Base-by-base conservation (phyloP, 73 alveolate genomes). In the Breviolum minutum region DNA sequence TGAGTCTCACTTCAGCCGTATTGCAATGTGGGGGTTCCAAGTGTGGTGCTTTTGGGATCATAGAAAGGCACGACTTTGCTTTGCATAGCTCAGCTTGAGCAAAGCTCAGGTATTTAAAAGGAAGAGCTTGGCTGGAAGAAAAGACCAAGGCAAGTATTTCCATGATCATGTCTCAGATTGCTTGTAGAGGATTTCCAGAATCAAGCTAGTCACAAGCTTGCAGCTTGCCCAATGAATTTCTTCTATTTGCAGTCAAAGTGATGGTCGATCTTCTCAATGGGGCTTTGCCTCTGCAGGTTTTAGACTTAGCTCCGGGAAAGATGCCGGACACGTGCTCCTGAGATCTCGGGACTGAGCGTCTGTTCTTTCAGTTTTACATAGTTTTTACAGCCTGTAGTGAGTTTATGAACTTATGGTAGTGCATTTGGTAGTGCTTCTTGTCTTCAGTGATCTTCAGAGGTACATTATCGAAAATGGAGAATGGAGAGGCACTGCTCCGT, bases 1-100 rank as follows among this genome's bases (percentile, higher is more conserved):
- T 48, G 97, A 91, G 97, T 63, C 97, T 76, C 97, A 91, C 97
- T 91, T 91, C 89, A 91, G 97, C 80, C 97, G 97, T 79, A 76
- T 91, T 20, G 87, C 97, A 54, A 91, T 91, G 97, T 26, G 10
- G 20, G 29, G 77, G 70, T 14, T 64, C 93, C 22, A 19, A 61
- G 76, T 17, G 22, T 22, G 32, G 19, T 10, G 19, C 81, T 20
- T 71, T 30, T 20, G 0, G 32, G 54, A 40, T n/a, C n/a, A 40
- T 40, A 40, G 54, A 40, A 29, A 8, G 60, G 61, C 63, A n/a
- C 61, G 29, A 19, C n/a, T n/a, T 13, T 29, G 27, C n/a, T n/a
- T 13, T 29, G 27, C 29, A 7, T 10, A 27, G 87, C 20, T 40
- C 64, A 79, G 87, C 61, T 30, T 81, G 90, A 20, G 60, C 82